A percentile compares a stretch with the other conserved stretches of the same genome.
Evolutionary conservation across 257 asterid genomes (phyloP).

Genomic region (Nicotiana tabacum): DNA sequence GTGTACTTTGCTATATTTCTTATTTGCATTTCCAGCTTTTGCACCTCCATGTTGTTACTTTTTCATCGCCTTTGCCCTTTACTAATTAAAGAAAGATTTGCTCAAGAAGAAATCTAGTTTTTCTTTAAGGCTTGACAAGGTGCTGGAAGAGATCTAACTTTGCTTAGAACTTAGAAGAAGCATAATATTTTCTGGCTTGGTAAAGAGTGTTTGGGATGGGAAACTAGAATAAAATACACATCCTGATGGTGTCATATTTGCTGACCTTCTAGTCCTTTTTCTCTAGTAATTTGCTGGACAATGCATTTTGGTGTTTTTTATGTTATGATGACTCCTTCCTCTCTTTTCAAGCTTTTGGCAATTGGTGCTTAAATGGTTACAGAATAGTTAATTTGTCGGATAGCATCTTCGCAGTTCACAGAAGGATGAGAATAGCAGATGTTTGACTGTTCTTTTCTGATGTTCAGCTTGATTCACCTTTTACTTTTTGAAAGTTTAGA

Average conservation of each 20-base stretch:
- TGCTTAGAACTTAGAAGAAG: background rate
- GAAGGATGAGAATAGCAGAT: background rate
- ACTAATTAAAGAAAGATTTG: background rate
- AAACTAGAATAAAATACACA: background rate
- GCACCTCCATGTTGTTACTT: background rate
- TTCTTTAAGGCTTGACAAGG: background rate
- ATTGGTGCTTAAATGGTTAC: background rate
- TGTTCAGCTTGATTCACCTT: background rate
- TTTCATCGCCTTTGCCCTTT: background rate
- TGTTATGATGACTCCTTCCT: background rate
- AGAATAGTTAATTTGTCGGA: background rate
- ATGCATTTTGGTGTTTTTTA: background rate
- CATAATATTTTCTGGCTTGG: background rate
- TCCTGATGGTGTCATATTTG: background rate
- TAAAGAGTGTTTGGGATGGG: background rate
- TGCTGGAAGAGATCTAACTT: background rate
- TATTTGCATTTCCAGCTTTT: background rate
- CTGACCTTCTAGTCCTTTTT: background rate
- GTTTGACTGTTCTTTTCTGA: background rate
- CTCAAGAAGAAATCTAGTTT: background rate
- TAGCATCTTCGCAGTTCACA: background rate
- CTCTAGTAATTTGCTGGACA: background rate
- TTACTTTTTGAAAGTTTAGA: background rate
- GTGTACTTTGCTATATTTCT: background rate
- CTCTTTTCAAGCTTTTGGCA: background rate